Percentiles rank a stretch among this genome's conserved stretches.
Conservation (phyloP, 2,329 filamentous ascomycete species). For the Chaetomiaceae sp. region DNA sequence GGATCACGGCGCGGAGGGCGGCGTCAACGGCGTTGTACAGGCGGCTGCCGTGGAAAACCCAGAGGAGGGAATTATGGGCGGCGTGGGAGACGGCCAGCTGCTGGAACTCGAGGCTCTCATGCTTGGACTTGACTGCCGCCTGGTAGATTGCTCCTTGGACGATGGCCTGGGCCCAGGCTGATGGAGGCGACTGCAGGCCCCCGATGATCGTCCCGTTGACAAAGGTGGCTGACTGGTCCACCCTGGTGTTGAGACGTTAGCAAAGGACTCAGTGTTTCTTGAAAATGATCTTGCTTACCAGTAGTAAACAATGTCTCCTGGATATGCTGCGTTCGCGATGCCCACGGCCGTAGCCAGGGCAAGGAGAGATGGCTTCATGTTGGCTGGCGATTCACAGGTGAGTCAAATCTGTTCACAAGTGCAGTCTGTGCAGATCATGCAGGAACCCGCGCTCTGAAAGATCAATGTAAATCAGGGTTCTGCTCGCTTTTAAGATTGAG, state of each 20-base stretch:
- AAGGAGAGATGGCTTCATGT: constrained; percentile 15
- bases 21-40: constrained; percentile 21
- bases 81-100: constrained; percentile 25
- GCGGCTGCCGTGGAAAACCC: constrained; percentile 24
- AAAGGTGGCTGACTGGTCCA: constrained; percentile 21
- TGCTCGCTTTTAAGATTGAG: neutral
- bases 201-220: constrained; percentile 24
- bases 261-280: too few relatives aligned
- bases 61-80: constrained; percentile 22
- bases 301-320: constrained; percentile 24
- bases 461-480: neutral
- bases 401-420: too few relatives aligned
- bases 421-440: neutral
- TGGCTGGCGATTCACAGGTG: too few relatives aligned
- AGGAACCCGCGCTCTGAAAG: neutral
- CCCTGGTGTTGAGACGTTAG: constrained; percentile 15
- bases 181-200: constrained; percentile 21
- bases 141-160: constrained; percentile 22
- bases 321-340: constrained; percentile 19
- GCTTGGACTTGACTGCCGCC: constrained; percentile 21
- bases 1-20: constrained; percentile 20
- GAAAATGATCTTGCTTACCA: constrained; percentile 2
- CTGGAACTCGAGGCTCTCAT: constrained; percentile 22
- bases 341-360: constrained; percentile 6
- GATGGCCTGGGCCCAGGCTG: constrained; percentile 18